Conservation (phyloP, 805 yeast genomes). For the Metschnikowia aberdeeniae region DNA sequence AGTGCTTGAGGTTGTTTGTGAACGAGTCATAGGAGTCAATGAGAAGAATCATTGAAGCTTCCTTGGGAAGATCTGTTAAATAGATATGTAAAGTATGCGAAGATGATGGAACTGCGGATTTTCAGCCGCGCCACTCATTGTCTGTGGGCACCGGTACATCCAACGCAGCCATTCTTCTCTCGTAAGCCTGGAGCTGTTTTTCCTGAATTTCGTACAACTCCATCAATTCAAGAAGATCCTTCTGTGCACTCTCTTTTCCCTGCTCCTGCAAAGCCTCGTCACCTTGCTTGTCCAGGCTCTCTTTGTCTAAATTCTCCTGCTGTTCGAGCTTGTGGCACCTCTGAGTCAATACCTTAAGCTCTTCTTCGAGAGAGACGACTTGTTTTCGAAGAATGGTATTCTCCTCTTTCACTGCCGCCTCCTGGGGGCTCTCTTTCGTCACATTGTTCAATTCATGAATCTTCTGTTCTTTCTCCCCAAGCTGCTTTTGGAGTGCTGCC, state of each 20-base stretch:
- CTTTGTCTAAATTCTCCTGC: slow-evolving; percentile 1
- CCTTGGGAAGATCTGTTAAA: neutral
- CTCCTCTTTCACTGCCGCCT: neutral
- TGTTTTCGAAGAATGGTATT: neutral
- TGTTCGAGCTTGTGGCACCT: neutral
- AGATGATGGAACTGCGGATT: neutral
- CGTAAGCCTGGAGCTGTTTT: slow-evolving; percentile 58
- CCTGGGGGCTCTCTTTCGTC: neutral
- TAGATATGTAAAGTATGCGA: neutral
- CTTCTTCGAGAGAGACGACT: neutral
- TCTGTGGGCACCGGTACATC: slow-evolving; percentile 68
- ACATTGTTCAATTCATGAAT: neutral
- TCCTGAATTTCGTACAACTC: slow-evolving; percentile 74
- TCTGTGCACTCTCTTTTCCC: neutral
- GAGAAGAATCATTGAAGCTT: slow-evolving; percentile 49
- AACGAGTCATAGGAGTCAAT: slow-evolving; percentile 96
- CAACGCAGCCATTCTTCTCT: slow-evolving; percentile 43
- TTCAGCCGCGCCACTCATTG: slow-evolving; percentile 35
- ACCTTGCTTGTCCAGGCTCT: neutral
- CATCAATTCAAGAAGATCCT: slow-evolving; percentile 45
- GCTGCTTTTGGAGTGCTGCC: neutral
- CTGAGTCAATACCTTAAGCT: neutral
- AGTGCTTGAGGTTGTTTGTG: slow-evolving; percentile 70
- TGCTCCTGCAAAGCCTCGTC: neutral
- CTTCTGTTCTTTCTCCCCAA: neutral